Evolutionary conservation across 2,329 filamentous ascomycete species (phyloP).

Genomic region (Trichoderma koningiopsis): DNA sequence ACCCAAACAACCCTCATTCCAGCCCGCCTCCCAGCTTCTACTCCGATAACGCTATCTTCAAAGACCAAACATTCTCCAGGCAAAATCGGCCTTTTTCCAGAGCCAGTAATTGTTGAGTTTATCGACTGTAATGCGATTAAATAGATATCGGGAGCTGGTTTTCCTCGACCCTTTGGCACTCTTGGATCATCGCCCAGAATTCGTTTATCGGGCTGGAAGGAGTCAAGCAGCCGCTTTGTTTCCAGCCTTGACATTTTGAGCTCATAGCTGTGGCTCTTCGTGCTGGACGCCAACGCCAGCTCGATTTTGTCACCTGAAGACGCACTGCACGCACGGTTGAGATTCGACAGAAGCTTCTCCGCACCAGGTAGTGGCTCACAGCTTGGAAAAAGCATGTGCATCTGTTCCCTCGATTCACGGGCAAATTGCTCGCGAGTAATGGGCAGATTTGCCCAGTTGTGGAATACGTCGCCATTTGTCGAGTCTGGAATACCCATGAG

Average conservation of each 20-base stretch:
- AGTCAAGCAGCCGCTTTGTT: constrained; percentile 1
- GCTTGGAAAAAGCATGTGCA: background rate
- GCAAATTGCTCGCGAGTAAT: constrained; percentile 10
- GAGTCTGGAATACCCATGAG: constrained; percentile 13
- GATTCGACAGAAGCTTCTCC: constrained; percentile 2
- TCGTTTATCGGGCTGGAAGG: background rate
- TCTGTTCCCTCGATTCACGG: constrained; percentile 1
- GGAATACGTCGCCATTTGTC: constrained; percentile 5
- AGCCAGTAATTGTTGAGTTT: constrained; percentile 52
- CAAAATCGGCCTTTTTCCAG: constrained; percentile 51
- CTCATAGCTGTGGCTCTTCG: background rate
- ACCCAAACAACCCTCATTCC: constrained; percentile 76
- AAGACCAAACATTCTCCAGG: constrained; percentile 73
- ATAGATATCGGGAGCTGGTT: constrained; percentile 75
- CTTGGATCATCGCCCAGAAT: constrained; percentile 2
- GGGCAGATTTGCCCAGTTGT: constrained; percentile 1
- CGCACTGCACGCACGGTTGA: background rate
- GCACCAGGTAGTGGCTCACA: constrained; percentile 5
- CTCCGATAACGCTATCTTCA: constrained; percentile 71
- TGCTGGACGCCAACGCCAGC: constrained; percentile 5
- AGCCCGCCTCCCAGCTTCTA: constrained; percentile 69
- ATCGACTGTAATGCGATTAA: constrained; percentile 66
- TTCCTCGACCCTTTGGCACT: constrained; percentile 56
- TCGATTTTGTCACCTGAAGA: background rate
- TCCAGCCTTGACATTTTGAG: background rate